These are phyloP conservation scores for Neocucurbitaria cava DNA, from an alignment of 2,329 filamentous ascomycete genomes.

Conservation along the genomic window DNA sequence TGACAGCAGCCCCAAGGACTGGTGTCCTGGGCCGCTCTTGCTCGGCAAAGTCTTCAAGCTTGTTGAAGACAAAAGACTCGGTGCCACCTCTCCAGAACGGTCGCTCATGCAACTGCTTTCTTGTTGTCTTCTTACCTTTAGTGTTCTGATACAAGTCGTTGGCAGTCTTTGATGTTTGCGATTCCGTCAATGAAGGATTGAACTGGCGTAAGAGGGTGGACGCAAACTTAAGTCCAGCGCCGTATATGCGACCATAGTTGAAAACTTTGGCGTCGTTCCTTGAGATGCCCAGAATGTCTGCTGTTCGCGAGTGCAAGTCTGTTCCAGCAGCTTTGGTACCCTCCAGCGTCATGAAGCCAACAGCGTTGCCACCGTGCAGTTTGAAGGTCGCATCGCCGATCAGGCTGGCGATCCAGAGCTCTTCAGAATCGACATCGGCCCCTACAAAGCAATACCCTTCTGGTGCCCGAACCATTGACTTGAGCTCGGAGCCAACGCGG, in stretches of 20 bases:
- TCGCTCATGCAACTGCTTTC: constrained; percentile 73
- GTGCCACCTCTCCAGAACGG: constrained; percentile 96
- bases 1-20: constrained; percentile 92
- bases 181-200: constrained; percentile 82
- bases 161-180: constrained; percentile 77
- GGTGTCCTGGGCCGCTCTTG: constrained; percentile 90
- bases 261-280: constrained; percentile 97
- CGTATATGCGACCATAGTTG: constrained; percentile 98
- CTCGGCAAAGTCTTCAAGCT: constrained; percentile 95
- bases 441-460: constrained; percentile 93
- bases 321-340: constrained; percentile 93
- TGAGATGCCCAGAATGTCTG: constrained; percentile 88
- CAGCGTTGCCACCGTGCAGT: constrained; percentile 93
- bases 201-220: constrained; percentile 90
- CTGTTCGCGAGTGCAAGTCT: constrained; percentile 92
- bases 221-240: constrained; percentile 94
- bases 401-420: constrained; percentile 96
- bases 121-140: constrained; percentile 84
- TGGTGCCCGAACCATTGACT: constrained; percentile 94
- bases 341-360: constrained; percentile 99
- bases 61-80: constrained; percentile 98
- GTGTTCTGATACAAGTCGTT: constrained; percentile 84
- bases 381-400: constrained; percentile 95
- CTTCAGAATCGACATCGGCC: constrained; percentile 95
- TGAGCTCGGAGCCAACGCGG: constrained; percentile 93